phyloP scores from a whole-genome alignment of 371 early-diverging fungal genomes.

The Smittium culicis region DNA sequence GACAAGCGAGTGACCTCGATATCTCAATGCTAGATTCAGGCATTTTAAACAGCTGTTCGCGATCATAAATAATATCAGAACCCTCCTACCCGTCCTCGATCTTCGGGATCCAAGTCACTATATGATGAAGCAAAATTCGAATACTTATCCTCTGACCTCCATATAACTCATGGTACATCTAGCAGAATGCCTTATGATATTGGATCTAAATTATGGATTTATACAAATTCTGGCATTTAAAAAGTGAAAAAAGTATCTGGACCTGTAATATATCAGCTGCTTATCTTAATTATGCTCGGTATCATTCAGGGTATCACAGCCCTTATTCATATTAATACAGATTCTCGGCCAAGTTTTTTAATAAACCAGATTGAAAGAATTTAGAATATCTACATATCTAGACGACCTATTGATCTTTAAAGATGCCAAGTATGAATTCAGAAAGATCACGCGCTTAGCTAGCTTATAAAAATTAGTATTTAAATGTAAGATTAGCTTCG shows the following conservation, averaged over 20 bases:
- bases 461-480: conserved; percentile 16
- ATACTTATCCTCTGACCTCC: conserved; percentile 20
- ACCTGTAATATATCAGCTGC: conserved; percentile 30
- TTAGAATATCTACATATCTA: conserved; percentile 26
- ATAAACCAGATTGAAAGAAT: conserved; percentile 23
- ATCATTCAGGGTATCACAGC: conserved; percentile 35
- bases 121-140: conserved; percentile 19
- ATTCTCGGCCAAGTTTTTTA: conserved; percentile 26
- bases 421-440: conserved; percentile 1
- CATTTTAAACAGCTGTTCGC: neutral
- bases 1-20: too few species aligned
- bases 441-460: conserved; percentile 14
- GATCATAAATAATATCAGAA: conserved; percentile 6
- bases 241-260: conserved; percentile 26
- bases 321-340: conserved; percentile 33
- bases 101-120: conserved; percentile 24
- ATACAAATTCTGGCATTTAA: conserved; percentile 22
- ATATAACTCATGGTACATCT: conserved; percentile 17
- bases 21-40: neutral
- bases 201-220: conserved; percentile 29
- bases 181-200: conserved; percentile 21
- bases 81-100: conserved; percentile 21
- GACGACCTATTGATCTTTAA: conserved; percentile 26
- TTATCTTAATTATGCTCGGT: conserved; percentile 32
- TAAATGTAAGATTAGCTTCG: conserved; percentile 22